Evolutionary conservation across 345 rosid genomes (phyloP).

Genomic region (Citrus inodora): DNA sequence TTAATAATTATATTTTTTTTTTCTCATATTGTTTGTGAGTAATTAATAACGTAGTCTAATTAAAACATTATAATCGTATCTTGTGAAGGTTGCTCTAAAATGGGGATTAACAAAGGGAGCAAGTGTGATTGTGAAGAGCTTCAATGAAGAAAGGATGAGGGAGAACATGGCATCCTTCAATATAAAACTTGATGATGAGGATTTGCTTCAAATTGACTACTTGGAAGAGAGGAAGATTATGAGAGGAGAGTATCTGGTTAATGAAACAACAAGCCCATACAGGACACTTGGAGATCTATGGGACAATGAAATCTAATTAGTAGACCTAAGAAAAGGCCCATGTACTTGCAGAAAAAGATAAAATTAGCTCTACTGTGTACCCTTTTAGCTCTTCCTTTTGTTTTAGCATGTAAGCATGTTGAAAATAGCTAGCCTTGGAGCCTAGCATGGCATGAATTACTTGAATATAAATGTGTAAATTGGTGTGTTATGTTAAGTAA

Average conservation of each 20-base stretch:
- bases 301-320: constrained; percentile 42
- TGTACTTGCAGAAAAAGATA: neutral
- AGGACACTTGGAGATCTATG: constrained; percentile 62
- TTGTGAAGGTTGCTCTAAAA: constrained; percentile 61
- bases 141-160: constrained; percentile 51
- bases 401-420: neutral
- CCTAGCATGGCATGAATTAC: neutral
- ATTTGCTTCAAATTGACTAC: constrained; percentile 46
- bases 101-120: constrained; percentile 89
- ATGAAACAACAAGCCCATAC: constrained; percentile 75
- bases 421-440: accelerated
- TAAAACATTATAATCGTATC: neutral
- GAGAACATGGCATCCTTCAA: constrained; percentile 63
- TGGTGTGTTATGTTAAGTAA: neutral
- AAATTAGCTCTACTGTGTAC: too few relatives aligned
- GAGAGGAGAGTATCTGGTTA: constrained; percentile 78
- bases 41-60: neutral
- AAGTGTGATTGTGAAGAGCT: constrained; percentile 81
- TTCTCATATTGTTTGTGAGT: neutral
- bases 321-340: neutral
- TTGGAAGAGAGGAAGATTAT: constrained; percentile 66
- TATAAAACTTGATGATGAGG: constrained; percentile 50
- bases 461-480: too few relatives aligned
- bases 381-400: neutral
- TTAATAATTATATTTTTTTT: too few relatives aligned